Evolutionary conservation across 2,329 filamentous ascomycete genomes (phyloP).

Genomic region (Pezicula carpinea): DNA sequence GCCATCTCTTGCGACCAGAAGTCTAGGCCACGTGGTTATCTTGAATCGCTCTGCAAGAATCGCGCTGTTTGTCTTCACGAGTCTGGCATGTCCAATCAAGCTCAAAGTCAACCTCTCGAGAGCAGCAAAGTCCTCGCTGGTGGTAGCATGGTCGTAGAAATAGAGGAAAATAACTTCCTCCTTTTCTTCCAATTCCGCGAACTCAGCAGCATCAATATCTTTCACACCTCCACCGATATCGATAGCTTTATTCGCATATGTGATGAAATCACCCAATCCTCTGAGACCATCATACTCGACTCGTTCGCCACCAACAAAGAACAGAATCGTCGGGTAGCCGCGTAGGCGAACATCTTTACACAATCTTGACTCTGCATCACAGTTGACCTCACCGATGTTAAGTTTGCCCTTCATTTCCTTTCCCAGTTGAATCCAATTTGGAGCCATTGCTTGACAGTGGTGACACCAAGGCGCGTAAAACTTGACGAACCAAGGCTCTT

Average conservation of each 20-base stretch:
- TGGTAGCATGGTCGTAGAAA: slow-evolving; percentile 95
- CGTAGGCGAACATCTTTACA: slow-evolving; percentile 83
- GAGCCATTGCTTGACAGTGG: slow-evolving; percentile 89
- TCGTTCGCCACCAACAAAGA: slow-evolving; percentile 87
- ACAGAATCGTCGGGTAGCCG: slow-evolving; percentile 84
- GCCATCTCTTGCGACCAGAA: slow-evolving; percentile 84
- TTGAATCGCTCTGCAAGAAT: slow-evolving; percentile 78
- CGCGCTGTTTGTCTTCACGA: slow-evolving; percentile 85
- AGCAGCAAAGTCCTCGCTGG: slow-evolving; percentile 84
- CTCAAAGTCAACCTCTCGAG: slow-evolving; percentile 82
- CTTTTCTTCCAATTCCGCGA: slow-evolving; percentile 81
- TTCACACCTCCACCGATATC: slow-evolving; percentile 71
- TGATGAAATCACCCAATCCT: slow-evolving; percentile 83
- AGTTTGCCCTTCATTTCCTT: slow-evolving; percentile 87
- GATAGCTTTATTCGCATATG: slow-evolving; percentile 81
- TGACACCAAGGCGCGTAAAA: slow-evolving; percentile 98
- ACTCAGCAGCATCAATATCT: slow-evolving; percentile 71
- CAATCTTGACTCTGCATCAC: slow-evolving; percentile 77
- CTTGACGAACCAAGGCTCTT: slow-evolving; percentile 97
- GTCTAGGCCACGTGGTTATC: slow-evolving; percentile 93
- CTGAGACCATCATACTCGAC: slow-evolving; percentile 91
- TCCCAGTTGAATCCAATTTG: slow-evolving; percentile 83
- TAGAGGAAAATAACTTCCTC: slow-evolving; percentile 97
- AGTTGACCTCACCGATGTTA: slow-evolving; percentile 95
- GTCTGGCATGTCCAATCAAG: slow-evolving; percentile 83